phyloP scores from a whole-genome alignment of 2,329 filamentous ascomycete species.

The Aspergillus sp. region DNA sequence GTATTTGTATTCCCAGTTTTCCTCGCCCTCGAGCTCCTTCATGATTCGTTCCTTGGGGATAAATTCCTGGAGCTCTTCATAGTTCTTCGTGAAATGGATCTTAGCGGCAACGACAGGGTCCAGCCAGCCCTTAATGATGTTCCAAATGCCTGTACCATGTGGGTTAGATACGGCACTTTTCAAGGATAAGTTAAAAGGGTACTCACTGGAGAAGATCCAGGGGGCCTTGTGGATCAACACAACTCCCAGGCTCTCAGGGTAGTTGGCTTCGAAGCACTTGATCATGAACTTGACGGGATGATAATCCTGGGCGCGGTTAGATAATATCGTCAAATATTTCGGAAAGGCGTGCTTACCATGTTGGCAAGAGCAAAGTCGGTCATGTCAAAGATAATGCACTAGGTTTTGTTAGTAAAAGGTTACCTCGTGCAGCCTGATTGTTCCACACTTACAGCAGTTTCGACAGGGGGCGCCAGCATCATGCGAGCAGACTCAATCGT shows the following conservation, averaged over 20 bases:
- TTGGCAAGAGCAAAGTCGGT: constrained; percentile 90
- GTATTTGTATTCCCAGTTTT: constrained; percentile 82
- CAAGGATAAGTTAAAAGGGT: background rate
- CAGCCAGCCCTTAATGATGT: constrained; percentile 90
- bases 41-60: constrained; percentile 70
- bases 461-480: constrained; percentile 73
- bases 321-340: background rate
- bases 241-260: constrained; percentile 85
- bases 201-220: constrained; percentile 88
- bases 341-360: constrained; percentile 61
- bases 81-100: constrained; percentile 85
- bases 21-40: constrained; percentile 81
- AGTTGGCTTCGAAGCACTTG: constrained; percentile 98
- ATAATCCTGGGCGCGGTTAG: constrained; percentile 64
- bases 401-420: constrained; percentile 12
- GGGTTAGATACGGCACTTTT: background rate
- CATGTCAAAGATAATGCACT: constrained; percentile 97
- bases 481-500: constrained; percentile 92
- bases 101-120: constrained; percentile 95
- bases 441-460: constrained; percentile 74
- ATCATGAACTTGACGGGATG: constrained; percentile 98
- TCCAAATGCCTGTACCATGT: constrained; percentile 74
- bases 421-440: constrained; percentile 2
- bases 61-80: constrained; percentile 74
- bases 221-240: constrained; percentile 94